These are phyloP conservation scores for Diaporthe sp. DNA, from an alignment of 2,329 filamentous ascomycete genomes.

Conservation along the genomic window DNA sequence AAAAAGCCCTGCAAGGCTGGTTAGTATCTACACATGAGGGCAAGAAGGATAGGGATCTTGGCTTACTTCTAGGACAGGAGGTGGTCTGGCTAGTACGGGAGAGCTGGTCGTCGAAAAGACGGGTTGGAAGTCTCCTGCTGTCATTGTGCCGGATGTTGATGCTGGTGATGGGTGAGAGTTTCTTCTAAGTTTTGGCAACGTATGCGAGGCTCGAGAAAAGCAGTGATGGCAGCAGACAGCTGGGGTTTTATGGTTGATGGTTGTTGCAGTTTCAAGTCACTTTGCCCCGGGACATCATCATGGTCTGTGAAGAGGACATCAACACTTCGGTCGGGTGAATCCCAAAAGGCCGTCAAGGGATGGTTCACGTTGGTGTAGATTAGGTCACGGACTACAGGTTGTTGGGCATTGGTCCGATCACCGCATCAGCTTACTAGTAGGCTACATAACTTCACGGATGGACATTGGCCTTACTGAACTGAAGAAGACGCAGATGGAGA, in stretches of 20 bases:
- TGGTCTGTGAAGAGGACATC: background rate
- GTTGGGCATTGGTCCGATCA: background rate
- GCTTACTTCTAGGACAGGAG: background rate
- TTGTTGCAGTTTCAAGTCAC: background rate
- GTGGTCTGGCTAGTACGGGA: background rate
- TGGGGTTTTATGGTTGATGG: background rate
- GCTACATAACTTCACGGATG: background rate
- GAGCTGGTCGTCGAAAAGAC: conserved; percentile 24
- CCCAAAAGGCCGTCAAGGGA: too few species aligned
- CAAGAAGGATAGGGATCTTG: background rate
- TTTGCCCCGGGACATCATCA: too few species aligned
- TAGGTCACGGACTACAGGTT: background rate
- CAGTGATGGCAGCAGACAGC: background rate
- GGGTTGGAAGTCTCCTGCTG: conserved; percentile 36
- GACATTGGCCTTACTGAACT: background rate
- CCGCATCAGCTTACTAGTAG: background rate
- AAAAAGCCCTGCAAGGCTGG: conserved; percentile 21
- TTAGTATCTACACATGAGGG: background rate
- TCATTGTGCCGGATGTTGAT: background rate
- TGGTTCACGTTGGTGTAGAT: background rate
- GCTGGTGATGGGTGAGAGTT: background rate
- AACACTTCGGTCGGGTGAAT: background rate
- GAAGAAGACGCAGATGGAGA: background rate
- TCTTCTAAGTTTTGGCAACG: too few species aligned
- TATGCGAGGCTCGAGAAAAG: background rate